Conservation (phyloP, 192 early-diverging fungal genomes). For the Coemansia brasiliensis region DNA sequence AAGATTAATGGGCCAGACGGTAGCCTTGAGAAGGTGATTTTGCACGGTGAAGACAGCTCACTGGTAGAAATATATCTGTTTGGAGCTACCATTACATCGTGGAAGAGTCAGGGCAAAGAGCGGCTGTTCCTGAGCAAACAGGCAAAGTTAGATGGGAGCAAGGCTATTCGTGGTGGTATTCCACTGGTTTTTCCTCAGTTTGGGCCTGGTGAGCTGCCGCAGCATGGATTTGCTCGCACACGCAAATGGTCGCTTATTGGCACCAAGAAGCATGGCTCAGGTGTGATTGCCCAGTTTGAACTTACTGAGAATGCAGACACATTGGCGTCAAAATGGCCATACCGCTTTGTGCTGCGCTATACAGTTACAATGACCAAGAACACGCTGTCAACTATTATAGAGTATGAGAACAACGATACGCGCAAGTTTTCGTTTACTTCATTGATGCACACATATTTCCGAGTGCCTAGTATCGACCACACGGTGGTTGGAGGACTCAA, state of each 20-base stretch:
- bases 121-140: slow-evolving; percentile 83
- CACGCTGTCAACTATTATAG: slow-evolving; percentile 71
- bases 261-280: slow-evolving; percentile 30
- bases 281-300: slow-evolving; percentile 42
- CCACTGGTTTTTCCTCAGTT: slow-evolving; percentile 61
- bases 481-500: slow-evolving; percentile 67
- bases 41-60: slow-evolving; percentile 24
- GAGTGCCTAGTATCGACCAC: slow-evolving; percentile 63
- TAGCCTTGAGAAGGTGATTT: slow-evolving; percentile 38
- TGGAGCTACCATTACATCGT: slow-evolving; percentile 92
- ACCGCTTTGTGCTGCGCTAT: slow-evolving; percentile 75
- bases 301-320: slow-evolving; percentile 43
- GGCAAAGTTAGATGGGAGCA: slow-evolving; percentile 83
- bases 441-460: slow-evolving; percentile 93
- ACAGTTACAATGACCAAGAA: slow-evolving; percentile 74
- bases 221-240: slow-evolving; percentile 60
- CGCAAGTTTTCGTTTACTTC: slow-evolving; percentile 77
- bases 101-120: slow-evolving; percentile 74
- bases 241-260: slow-evolving; percentile 35
- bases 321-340: slow-evolving; percentile 48
- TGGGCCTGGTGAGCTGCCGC: slow-evolving; percentile 51
- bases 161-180: slow-evolving; percentile 88
- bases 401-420: slow-evolving; percentile 73
- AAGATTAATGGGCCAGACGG: slow-evolving; percentile 34
- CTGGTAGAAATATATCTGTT: slow-evolving; percentile 45